Percentiles rank a stretch among this genome's conserved stretches.
Conservation (phyloP, 331 rosid genomes). For the Arachis monticola region DNA sequence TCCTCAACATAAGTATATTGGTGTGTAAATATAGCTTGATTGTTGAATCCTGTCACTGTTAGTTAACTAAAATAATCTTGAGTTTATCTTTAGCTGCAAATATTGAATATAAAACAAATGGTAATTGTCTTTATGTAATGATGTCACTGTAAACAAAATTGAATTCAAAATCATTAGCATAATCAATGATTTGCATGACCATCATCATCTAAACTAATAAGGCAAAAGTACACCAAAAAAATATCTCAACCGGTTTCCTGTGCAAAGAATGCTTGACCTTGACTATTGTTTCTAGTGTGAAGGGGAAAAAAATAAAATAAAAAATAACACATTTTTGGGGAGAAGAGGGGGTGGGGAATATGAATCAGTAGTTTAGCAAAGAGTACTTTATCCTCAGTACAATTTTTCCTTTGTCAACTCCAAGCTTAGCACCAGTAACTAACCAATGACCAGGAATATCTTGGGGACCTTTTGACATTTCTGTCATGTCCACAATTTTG, state of each 20-base stretch:
- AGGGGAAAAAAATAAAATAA: slow-evolving; percentile 28
- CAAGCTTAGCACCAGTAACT: slow-evolving; percentile 98
- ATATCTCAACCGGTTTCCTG: slow-evolving; percentile 54
- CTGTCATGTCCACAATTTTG: slow-evolving; percentile 86
- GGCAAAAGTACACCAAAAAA: slow-evolving; percentile 63
- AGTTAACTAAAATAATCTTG: not conserved
- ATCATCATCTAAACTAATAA: slow-evolving; percentile 46
- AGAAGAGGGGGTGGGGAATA: not conserved
- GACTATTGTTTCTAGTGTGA: slow-evolving; percentile 56
- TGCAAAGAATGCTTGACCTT: slow-evolving; percentile 81
- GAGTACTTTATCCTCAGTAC: slow-evolving; percentile 86
- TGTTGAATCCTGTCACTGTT: not conserved
- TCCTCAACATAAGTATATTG: not conserved
- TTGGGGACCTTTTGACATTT: slow-evolving; percentile 96
- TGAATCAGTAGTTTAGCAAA: slow-evolving; percentile 82
- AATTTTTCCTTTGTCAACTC: slow-evolving; percentile 94
- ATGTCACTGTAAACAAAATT: slow-evolving; percentile 35
- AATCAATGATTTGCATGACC: slow-evolving; percentile 44
- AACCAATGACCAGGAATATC: slow-evolving; percentile 99
- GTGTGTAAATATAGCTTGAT: not conserved
- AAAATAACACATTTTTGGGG: slow-evolving; percentile 17
- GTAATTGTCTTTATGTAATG: slow-evolving; percentile 18
- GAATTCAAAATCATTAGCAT: slow-evolving; percentile 42
- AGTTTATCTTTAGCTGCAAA: slow-evolving; percentile 2
- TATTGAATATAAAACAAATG: not conserved